Conservation (phyloP, 139 green algal species). For the Chlamydomonas schloesseri region DNA sequence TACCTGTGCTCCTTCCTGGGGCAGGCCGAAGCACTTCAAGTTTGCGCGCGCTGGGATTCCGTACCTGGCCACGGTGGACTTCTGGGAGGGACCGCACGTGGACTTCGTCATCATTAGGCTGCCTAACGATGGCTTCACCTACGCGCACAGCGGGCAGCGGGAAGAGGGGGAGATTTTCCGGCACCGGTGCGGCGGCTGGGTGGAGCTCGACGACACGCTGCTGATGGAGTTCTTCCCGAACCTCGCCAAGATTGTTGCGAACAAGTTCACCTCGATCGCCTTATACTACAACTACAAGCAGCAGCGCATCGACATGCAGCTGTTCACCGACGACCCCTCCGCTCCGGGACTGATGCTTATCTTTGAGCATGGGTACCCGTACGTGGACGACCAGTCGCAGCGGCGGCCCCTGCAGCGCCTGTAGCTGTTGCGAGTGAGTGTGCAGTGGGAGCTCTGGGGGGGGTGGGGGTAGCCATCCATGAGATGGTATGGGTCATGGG, state of each 20-base stretch:
- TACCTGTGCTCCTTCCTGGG: not conserved
- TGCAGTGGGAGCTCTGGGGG: not conserved
- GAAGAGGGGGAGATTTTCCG: not conserved
- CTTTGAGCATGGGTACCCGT: not conserved
- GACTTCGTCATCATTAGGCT: not conserved
- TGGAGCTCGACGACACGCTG: constrained; percentile 2
- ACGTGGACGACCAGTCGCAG: not conserved
- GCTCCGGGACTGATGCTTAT: not conserved
- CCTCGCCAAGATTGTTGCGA: not conserved
- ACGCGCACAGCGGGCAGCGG: not conserved
- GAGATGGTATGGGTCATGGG: too few relatives aligned
- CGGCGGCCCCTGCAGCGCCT: not conserved
- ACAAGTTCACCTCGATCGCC: not conserved
- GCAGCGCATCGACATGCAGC: constrained; percentile 1
- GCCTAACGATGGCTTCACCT: not conserved
- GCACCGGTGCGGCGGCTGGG: not conserved
- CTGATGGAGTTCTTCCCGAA: constrained; percentile 1
- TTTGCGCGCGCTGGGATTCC: not conserved
- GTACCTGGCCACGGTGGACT: constrained; percentile 9
- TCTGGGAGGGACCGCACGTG: not conserved
- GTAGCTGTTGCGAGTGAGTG: not conserved
- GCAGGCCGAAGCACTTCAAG: constrained; percentile 2
- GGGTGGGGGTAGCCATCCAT: too few relatives aligned
- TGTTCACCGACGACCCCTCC: not conserved
- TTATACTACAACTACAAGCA: constrained; percentile 12